phyloP scores from a whole-genome alignment of 805 yeast species.

The Yarrowia bubula region DNA sequence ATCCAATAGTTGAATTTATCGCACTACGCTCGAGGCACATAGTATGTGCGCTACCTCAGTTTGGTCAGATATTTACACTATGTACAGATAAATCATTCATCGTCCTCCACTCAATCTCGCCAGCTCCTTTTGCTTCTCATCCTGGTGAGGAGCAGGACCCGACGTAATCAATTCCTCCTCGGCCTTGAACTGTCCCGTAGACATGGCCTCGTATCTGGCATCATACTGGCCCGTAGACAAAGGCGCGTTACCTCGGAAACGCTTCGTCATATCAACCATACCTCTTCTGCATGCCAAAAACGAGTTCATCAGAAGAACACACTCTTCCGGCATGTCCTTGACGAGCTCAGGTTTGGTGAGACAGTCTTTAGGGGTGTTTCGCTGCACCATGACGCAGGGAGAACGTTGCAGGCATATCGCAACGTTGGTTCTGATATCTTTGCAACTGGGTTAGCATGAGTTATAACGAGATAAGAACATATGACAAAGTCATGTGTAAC shows the following conservation, averaged over 20 bases:
- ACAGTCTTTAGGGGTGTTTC: constrained; percentile 88
- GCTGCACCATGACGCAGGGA: constrained; percentile 88
- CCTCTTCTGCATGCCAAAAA: constrained; percentile 89
- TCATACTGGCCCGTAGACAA: constrained; percentile 90
- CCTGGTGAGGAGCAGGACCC: constrained; percentile 10
- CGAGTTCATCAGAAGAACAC: constrained; percentile 78
- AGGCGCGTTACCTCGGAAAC: constrained; percentile 93
- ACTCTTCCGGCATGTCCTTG: constrained; percentile 78
- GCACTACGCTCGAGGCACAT: too few relatives aligned
- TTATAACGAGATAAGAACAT: too few relatives aligned
- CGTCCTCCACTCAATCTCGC: constrained; percentile 17
- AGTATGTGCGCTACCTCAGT: not conserved
- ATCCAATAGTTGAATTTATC: too few relatives aligned
- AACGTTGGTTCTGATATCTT: constrained; percentile 90
- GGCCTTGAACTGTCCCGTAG: constrained; percentile 79
- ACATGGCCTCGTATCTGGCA: constrained; percentile 75
- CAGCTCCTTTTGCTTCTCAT: constrained; percentile 8
- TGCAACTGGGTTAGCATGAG: constrained; percentile 56
- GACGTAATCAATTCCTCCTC: constrained; percentile 53
- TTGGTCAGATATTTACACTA: constrained; percentile 15
- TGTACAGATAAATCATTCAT: constrained; percentile 22
- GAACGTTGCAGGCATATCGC: constrained; percentile 95
- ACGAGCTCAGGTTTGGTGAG: constrained; percentile 74
- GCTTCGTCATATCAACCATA: constrained; percentile 79
- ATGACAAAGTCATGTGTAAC: too few relatives aligned